Conservation (phyloP, 768 basidiomycete species). For the Lactifluus hygrophoroides region DNA sequence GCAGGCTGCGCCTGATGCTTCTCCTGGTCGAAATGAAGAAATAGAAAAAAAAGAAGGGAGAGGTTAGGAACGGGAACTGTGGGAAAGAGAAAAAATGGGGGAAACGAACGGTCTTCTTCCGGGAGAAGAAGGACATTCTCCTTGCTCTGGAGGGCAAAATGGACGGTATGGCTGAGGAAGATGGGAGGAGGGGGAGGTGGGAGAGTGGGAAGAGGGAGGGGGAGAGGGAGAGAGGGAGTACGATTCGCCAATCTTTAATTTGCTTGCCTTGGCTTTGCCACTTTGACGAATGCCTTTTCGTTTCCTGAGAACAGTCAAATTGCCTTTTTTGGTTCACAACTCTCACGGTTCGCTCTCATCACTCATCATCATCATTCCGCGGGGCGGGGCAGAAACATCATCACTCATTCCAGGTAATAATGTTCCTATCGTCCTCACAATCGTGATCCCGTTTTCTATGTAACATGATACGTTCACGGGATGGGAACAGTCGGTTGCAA, state of each 20-base stretch:
- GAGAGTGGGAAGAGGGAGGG: not conserved
- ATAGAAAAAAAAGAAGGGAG: not conserved
- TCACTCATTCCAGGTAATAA: constrained; percentile 62
- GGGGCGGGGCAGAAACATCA: not conserved
- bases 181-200: not conserved
- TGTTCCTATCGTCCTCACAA: constrained; percentile 41
- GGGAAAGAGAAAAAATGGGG: constrained; percentile 1
- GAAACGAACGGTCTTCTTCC: constrained; percentile 55
- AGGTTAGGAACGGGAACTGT: not conserved
- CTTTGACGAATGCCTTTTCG: not conserved
- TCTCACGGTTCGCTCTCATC: not conserved
- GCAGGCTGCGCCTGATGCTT: constrained; percentile 17
- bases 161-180: constrained; percentile 54
- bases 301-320: not conserved
- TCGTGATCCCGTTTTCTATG: constrained; percentile 72
- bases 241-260: constrained; percentile 3
- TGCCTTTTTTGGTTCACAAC: not conserved
- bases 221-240: not conserved
- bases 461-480: constrained; percentile 54
- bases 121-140: constrained; percentile 91
- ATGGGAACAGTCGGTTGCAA: constrained; percentile 67
- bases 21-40: constrained; percentile 15
- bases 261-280: not conserved
- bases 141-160: constrained; percentile 49
- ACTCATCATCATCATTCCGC: too few species aligned